phyloP scores from a whole-genome alignment of 805 yeast species.

The Torulaspora maleeae region DNA sequence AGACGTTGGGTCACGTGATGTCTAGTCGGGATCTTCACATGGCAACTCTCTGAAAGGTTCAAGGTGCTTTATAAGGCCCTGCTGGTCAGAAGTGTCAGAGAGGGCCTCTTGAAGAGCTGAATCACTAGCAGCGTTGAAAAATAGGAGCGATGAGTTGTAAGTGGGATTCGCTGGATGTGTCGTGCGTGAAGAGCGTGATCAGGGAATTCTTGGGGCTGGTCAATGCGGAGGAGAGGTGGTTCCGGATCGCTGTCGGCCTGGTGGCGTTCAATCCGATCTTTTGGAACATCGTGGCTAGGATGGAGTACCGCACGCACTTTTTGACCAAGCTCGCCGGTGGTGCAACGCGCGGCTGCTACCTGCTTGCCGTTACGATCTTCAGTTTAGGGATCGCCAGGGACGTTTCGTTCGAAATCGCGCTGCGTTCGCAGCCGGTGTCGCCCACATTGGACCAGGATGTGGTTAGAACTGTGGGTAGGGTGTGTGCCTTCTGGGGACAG shows the following conservation, averaged over 20 bases:
- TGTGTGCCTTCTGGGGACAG: conserved; percentile 64
- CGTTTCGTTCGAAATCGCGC: conserved; percentile 63
- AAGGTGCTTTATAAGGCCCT: background rate
- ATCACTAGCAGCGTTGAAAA: background rate
- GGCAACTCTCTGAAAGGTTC: background rate
- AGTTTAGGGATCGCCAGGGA: conserved; percentile 82
- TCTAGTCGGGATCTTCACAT: conserved; percentile 2
- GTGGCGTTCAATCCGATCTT: conserved; percentile 90
- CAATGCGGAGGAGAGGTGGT: conserved; percentile 21
- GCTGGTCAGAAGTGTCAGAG: background rate
- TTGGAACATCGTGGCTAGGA: conserved; percentile 90
- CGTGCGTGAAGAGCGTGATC: conserved; percentile 11
- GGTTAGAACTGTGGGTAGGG: conserved; percentile 50
- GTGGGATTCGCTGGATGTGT: conserved; percentile 3
- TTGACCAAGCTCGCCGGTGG: conserved; percentile 72
- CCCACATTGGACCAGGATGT: conserved; percentile 43
- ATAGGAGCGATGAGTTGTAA: conserved; percentile 2
- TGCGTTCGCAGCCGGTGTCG: conserved; percentile 65
- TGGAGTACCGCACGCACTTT: conserved; percentile 72
- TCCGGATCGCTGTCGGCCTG: conserved; percentile 50
- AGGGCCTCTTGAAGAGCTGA: background rate
- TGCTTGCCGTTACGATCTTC: conserved; percentile 78
- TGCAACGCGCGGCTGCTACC: conserved; percentile 72
- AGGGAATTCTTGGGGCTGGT: conserved; percentile 13
- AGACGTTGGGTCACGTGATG: background rate